These are phyloP conservation scores for Amoebophrya sp. DNA, from an alignment of 169 alveolate species.

Conservation along the genomic window DNA sequence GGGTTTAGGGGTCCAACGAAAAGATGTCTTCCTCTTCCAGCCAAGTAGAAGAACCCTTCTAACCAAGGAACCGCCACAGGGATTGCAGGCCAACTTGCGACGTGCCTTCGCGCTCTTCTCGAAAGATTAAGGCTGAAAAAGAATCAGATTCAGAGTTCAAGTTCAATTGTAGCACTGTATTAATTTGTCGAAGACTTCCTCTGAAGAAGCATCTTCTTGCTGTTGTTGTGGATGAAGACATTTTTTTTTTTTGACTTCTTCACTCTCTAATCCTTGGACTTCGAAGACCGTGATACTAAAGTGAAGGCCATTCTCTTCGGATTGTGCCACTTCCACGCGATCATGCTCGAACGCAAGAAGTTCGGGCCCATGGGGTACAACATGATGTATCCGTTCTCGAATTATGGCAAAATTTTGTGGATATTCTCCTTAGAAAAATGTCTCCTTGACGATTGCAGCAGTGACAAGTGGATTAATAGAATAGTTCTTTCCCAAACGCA, in stretches of 20 bases:
- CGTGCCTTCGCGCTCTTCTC: constrained; percentile 89
- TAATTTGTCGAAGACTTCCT: too few species aligned
- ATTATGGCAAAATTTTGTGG: background rate
- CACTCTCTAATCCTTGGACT: too few species aligned
- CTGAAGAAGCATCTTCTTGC: background rate
- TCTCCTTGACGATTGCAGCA: constrained; percentile 49
- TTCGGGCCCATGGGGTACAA: constrained; percentile 98
- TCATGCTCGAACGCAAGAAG: constrained; percentile 89
- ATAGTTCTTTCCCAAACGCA: constrained; percentile 73
- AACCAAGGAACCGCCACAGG: constrained; percentile 58
- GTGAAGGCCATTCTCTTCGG: constrained; percentile 87
- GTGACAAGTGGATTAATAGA: constrained; percentile 86
- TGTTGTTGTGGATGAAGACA: background rate
- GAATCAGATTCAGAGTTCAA: background rate
- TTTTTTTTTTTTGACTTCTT: background rate
- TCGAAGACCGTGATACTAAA: constrained; percentile 83
- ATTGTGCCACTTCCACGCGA: constrained; percentile 92
- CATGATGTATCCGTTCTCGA: constrained; percentile 84
- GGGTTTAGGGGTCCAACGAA: too few species aligned
- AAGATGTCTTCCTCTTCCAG: too few species aligned
- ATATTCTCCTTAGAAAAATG: too few species aligned
- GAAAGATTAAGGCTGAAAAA: constrained; percentile 54
- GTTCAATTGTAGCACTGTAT: too few species aligned
- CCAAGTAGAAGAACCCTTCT: too few species aligned
- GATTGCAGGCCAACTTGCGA: constrained; percentile 87